Percentiles rank a stretch among this genome's conserved stretches.
These are phyloP conservation scores for Lactifluus subvellereus DNA, from an alignment of 768 basidiomycete species.

Conservation along the genomic window DNA sequence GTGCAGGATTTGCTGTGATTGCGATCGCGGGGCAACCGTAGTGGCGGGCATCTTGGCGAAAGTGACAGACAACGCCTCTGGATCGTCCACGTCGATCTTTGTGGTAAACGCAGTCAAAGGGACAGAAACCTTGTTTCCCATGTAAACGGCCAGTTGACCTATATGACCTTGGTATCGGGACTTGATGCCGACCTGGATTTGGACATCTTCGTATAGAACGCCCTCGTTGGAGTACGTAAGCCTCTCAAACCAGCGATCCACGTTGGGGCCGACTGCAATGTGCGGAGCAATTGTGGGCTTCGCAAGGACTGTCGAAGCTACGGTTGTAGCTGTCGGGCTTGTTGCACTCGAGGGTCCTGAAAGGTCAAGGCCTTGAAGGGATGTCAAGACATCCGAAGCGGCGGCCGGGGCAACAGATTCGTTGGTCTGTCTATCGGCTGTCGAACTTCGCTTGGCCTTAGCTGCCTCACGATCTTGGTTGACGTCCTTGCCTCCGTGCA, in stretches of 20 bases:
- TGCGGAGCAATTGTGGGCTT: constrained; percentile 36
- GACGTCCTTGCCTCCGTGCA: constrained; percentile 90
- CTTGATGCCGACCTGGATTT: constrained; percentile 94
- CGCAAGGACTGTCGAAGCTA: neutral
- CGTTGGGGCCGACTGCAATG: constrained; percentile 58
- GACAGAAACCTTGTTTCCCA: constrained; percentile 90
- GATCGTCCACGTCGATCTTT: constrained; percentile 63
- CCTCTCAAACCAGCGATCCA: constrained; percentile 88
- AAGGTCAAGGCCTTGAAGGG: constrained; percentile 79
- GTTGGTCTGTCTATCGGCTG: constrained; percentile 30
- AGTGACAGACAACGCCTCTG: constrained; percentile 70
- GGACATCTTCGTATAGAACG: constrained; percentile 90
- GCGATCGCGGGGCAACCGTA: constrained; percentile 72
- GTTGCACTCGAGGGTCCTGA: constrained; percentile 32
- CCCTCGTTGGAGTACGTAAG: constrained; percentile 77
- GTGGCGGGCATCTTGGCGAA: constrained; percentile 90
- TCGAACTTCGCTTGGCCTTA: constrained; percentile 33
- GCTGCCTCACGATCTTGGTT: constrained; percentile 71
- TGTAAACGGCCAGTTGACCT: constrained; percentile 89
- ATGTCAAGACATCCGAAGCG: constrained; percentile 56
- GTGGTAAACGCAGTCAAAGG: constrained; percentile 91
- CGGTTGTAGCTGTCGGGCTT: constrained; percentile 25
- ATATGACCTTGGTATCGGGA: constrained; percentile 93
- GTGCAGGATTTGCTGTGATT: constrained; percentile 89
- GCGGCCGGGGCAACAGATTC: constrained; percentile 29